A percentile compares a stretch with the other conserved stretches of the same genome.
Evolutionary conservation across 1,284 basidiomycete genomes (phyloP).

Genomic region (Sutorius eximius): DNA sequence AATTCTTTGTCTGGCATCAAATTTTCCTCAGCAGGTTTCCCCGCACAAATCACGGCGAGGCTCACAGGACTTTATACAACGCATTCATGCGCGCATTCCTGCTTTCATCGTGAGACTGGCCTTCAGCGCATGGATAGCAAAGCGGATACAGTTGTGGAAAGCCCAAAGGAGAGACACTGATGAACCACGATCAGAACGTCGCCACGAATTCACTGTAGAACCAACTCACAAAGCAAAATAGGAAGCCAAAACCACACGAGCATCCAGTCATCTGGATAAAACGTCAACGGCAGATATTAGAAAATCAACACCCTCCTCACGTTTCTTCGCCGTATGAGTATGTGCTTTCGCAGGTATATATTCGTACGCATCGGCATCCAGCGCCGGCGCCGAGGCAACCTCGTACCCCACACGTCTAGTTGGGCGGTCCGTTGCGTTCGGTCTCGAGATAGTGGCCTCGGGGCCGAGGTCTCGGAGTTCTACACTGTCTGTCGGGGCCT

Average conservation of each 20-base stretch:
- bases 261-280: conserved; percentile 81
- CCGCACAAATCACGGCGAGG: background rate
- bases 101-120: conserved; percentile 50
- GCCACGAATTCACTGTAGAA: conserved; percentile 6
- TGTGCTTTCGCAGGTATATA: conserved; percentile 59
- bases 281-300: conserved; percentile 1
- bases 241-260: conserved; percentile 93
- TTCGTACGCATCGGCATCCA: conserved; percentile 65
- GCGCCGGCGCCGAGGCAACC: conserved; percentile 50
- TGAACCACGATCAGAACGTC: conserved; percentile 27
- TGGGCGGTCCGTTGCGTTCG: conserved; percentile 17
- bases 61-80: conserved; percentile 5
- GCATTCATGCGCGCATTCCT: conserved; percentile 38
- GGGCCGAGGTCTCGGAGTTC: conserved; percentile 15
- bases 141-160: conserved; percentile 55
- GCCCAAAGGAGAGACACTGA: conserved; percentile 69
- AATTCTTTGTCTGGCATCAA: background rate
- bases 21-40: background rate
- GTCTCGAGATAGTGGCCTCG: conserved; percentile 7
- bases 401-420: conserved; percentile 50
- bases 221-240: conserved; percentile 71
- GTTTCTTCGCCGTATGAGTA: conserved; percentile 61
- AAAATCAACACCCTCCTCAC: conserved; percentile 44
- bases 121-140: conserved; percentile 55
- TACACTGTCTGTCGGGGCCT: conserved; percentile 1